Evolutionary conservation across 2,329 filamentous ascomycete species (phyloP).

Genomic region (Podosphaera xanthii): DNA sequence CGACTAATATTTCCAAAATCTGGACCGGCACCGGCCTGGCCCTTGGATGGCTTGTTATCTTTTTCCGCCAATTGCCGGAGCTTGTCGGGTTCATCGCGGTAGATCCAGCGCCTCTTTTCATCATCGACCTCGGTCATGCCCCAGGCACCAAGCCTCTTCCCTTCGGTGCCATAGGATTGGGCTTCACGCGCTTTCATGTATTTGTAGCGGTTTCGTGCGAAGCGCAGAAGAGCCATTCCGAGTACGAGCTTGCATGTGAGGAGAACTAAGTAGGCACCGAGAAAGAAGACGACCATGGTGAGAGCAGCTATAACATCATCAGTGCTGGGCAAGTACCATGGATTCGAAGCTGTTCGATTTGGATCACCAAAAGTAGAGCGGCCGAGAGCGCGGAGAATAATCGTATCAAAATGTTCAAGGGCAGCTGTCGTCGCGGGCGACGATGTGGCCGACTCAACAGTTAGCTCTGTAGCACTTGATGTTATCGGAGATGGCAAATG

Average conservation of each 20-base stretch:
- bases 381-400: constrained; percentile 57
- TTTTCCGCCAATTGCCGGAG: constrained; percentile 36
- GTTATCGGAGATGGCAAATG: constrained; percentile 56
- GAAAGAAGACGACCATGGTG: constrained; percentile 72
- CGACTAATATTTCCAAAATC: constrained; percentile 46
- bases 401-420: constrained; percentile 53
- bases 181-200: constrained; percentile 46
- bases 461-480: constrained; percentile 40
- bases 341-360: constrained; percentile 14
- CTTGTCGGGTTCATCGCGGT: constrained; percentile 60
- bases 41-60: constrained; percentile 38
- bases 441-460: constrained; percentile 33
- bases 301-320: constrained; percentile 53
- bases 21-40: constrained; percentile 25
- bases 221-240: constrained; percentile 68
- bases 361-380: constrained; percentile 40
- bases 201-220: constrained; percentile 55
- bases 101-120: constrained; percentile 66
- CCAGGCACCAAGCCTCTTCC: constrained; percentile 57
- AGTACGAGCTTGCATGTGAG: constrained; percentile 68
- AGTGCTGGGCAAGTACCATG: constrained; percentile 19
- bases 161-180: constrained; percentile 41
- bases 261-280: constrained; percentile 65
- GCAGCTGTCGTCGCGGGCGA: constrained; percentile 59
- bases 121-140: constrained; percentile 76